Evolutionary conservation across 805 yeast species (phyloP).

Genomic region (Blastobotrys americana): DNA sequence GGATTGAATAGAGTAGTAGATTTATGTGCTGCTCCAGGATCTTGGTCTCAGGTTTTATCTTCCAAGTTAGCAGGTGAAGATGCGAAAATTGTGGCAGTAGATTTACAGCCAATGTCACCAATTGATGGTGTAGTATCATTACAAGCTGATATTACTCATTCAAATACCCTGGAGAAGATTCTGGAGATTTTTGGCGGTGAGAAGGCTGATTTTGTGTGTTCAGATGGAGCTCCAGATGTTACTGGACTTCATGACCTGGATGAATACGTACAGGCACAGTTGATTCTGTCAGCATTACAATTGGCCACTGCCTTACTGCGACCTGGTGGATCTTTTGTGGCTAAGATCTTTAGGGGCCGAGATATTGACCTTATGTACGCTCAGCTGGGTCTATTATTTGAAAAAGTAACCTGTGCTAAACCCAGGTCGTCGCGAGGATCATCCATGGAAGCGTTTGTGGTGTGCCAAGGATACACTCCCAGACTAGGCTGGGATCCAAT

Average conservation of each 20-base stretch:
- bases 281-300: constrained; percentile 84
- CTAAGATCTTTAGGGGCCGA: constrained; percentile 92
- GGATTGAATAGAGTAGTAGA: constrained; percentile 83
- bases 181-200: constrained; percentile 81
- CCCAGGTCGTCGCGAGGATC: constrained; percentile 95
- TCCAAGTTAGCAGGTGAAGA: constrained; percentile 40
- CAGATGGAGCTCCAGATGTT: constrained; percentile 98
- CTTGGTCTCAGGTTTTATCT: constrained; percentile 95
- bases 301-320: constrained; percentile 82
- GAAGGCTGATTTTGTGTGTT: constrained; percentile 89
- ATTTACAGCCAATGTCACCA: constrained; percentile 95
- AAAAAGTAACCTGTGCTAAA: constrained; percentile 85
- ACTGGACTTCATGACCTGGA: constrained; percentile 95
- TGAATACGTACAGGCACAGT: constrained; percentile 93
- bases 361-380: constrained; percentile 90
- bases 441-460: constrained; percentile 88
- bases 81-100: constrained; percentile 86
- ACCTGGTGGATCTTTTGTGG: constrained; percentile 90
- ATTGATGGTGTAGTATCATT: constrained; percentile 82
- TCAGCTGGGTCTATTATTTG: constrained; percentile 83
- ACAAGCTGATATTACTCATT: constrained; percentile 97
- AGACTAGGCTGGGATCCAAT: constrained; percentile 75
- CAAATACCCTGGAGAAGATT: constrained; percentile 71
- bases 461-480: constrained; percentile 82
- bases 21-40: constrained; percentile 97